A percentile compares a stretch with the other conserved stretches of the same genome.
Evolutionary conservation across 192 early-diverging fungal genomes (phyloP).

Genomic region (Mortierella claussenii): DNA sequence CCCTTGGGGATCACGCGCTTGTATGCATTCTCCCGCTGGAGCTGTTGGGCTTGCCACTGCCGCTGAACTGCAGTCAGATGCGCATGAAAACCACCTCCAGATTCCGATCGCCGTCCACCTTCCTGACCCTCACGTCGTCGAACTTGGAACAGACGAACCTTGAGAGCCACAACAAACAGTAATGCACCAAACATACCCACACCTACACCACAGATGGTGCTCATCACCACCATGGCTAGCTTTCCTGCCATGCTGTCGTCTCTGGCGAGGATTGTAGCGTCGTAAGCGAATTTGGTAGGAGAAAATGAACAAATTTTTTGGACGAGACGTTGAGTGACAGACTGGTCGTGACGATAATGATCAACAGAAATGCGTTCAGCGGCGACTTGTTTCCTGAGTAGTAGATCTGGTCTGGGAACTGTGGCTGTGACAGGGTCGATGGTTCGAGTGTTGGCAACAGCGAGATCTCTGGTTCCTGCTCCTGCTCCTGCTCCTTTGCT

Average conservation of each 20-base stretch:
- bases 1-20: conserved; percentile 33
- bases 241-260: conserved; percentile 28
- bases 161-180: conserved; percentile 41
- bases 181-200: conserved; percentile 43
- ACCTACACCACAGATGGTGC: conserved; percentile 23
- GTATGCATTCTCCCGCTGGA: neutral
- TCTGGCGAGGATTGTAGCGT: conserved; percentile 14
- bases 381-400: neutral
- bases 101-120: neutral
- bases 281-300: conserved; percentile 10
- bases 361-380: neutral
- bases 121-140: conserved; percentile 10
- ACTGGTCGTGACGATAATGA: neutral
- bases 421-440: neutral
- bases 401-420: neutral
- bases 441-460: neutral
- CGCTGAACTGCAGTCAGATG: conserved; percentile 3
- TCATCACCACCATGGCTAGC: conserved; percentile 42
- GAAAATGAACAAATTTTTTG: conserved; percentile 20
- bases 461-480: neutral
- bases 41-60: conserved; percentile 13
- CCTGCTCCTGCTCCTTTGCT: neutral
- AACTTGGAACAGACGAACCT: conserved; percentile 32
- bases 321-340: neutral
- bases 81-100: neutral